Evolutionary conservation across 2,329 filamentous ascomycete genomes (phyloP), one percentile per base, ranked within the genome.

Genomic region (Ceratocystis huliohia): DNA sequence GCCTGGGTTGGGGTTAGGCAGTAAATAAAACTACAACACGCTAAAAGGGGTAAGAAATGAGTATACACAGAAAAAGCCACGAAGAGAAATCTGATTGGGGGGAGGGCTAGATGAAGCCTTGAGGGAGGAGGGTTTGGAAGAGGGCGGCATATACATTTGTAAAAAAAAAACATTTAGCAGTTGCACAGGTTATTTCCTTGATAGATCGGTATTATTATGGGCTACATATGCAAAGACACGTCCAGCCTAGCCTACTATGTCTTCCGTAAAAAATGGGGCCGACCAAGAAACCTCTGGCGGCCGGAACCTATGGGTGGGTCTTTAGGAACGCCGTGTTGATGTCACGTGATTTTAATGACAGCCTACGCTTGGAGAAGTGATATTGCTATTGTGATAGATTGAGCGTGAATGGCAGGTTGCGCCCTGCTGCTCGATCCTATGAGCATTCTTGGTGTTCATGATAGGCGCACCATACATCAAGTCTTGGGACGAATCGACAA

Each of bases 231-330:
- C 46, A 61, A 61, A 61, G 22, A 56, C 30, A 46, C 37, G 30
- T 62, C 59, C 53, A 30, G 17, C 53, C n/a, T 57, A 30, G n/a
- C 28, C 22, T 57, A 30, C 53, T 17, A 57, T 6, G 53, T 17
- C 53, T 33, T 57, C 53, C 53, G 53, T n/a, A 30, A 57, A 57
- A 57, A 57, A 30, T 57, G 53, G 53, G 53, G 53, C 53, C 53
- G 53, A 8, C 28, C 22, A 28, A 57, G 22, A 25, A 28, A 17
- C 13, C 17, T 33, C 22, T 30, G 53, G 15, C 53, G 53, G 53
- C 53, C 53, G 53, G 53, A 15, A 17, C 33, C 1, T n/a, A 17
- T 57, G 25, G 53, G 53, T 20, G 25, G 22, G 25, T 30, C 17
- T 17, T 28, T 13, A 5, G 53, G 53, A n/a, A 57, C 8, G n/a